Percentiles rank a stretch among this genome's conserved stretches.
phyloP scores from a whole-genome alignment of 768 basidiomycete species.

The Agrocybe chaxingu region DNA sequence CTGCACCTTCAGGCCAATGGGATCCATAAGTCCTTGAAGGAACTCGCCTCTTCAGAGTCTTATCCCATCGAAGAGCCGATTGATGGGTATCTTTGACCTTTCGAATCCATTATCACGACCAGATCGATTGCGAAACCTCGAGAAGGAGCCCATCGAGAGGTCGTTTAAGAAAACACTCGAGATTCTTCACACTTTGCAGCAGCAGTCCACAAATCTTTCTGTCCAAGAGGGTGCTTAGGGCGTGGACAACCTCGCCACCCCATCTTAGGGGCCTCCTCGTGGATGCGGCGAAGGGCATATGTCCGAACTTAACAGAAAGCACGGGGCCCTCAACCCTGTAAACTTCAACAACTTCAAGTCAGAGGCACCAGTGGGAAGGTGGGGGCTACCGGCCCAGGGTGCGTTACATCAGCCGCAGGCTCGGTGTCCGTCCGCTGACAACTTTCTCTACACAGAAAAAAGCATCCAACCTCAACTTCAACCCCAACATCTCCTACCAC shows the following conservation, averaged over 20 bases:
- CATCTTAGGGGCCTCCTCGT: too few relatives aligned
- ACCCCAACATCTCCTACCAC: too few relatives aligned
- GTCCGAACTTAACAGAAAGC: too few relatives aligned
- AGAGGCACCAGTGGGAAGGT: too few relatives aligned
- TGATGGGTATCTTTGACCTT: background rate
- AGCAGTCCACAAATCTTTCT: background rate
- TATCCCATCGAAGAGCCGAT: background rate
- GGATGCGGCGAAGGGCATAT: too few relatives aligned
- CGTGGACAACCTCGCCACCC: background rate
- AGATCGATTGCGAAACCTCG: background rate
- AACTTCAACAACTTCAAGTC: too few relatives aligned
- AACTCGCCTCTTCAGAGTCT: background rate
- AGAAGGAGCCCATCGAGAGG: background rate
- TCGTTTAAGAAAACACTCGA: background rate
- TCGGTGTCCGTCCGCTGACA: too few relatives aligned
- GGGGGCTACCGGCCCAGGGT: too few relatives aligned
- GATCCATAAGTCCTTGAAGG: background rate
- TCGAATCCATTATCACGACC: background rate
- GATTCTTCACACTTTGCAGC: background rate
- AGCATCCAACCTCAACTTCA: too few relatives aligned
- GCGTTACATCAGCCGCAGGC: too few relatives aligned
- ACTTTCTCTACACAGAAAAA: too few relatives aligned
- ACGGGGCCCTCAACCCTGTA: too few relatives aligned
- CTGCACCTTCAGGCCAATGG: conserved; percentile 1
- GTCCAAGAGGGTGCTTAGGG: conserved; percentile 5